Conservation (phyloP, 306 rosid species). For the Medicago lupulina region DNA sequence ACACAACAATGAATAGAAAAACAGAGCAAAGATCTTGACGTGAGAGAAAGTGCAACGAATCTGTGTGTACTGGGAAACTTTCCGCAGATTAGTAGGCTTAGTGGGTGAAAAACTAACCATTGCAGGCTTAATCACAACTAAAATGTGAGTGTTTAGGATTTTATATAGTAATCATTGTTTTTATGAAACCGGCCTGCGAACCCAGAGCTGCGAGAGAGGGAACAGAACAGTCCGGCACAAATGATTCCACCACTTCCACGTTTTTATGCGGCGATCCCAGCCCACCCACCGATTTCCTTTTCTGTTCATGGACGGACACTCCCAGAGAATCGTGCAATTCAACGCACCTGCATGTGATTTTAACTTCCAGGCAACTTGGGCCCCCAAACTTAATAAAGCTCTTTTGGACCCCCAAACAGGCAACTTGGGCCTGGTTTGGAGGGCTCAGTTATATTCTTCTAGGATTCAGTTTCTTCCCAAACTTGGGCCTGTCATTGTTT, state of each 20-base stretch:
- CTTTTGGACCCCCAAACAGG: not conserved
- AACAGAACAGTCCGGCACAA: too few species aligned
- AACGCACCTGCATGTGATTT: too few species aligned
- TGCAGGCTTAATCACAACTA: not conserved
- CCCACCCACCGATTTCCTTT: too few species aligned
- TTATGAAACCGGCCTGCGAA: too few species aligned
- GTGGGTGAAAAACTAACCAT: not conserved
- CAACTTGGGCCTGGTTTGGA: not conserved
- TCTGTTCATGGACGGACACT: too few species aligned
- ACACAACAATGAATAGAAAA: too few species aligned
- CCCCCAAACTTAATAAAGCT: not conserved
- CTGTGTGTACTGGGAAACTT: not conserved
- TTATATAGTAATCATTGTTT: not conserved
- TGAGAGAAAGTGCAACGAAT: not conserved
- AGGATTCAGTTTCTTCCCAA: not conserved
- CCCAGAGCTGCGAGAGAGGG: too few species aligned
- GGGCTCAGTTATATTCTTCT: not conserved
- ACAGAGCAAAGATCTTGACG: not conserved
- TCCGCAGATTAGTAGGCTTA: not conserved
- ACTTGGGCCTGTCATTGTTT: not conserved
- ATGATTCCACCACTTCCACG: too few species aligned
- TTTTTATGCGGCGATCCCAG: too few species aligned
- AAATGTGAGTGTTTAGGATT: not conserved
- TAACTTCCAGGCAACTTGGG: not conserved
- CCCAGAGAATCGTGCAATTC: too few species aligned